Conservation (phyloP, 2,329 filamentous ascomycete genomes). For the Colletotrichum orchidophilum region DNA sequence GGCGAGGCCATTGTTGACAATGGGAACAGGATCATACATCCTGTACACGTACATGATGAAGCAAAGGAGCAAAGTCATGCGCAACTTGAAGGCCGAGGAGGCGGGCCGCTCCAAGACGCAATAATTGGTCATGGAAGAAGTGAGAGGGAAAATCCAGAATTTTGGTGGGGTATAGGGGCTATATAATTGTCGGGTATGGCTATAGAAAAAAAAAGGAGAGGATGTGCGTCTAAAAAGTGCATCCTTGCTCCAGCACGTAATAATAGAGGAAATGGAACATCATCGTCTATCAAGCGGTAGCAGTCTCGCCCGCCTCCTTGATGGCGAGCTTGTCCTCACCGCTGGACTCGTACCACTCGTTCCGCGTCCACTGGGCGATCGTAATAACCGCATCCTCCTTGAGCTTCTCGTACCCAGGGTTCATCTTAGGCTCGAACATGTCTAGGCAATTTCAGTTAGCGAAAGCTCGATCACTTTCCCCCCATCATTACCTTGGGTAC, state of each 20-base stretch:
- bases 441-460: conserved; percentile 47
- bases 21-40: conserved; percentile 72
- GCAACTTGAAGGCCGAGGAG: conserved; percentile 62
- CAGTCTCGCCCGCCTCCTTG: conserved; percentile 28
- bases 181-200: conserved; percentile 18
- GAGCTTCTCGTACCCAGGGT: conserved; percentile 77
- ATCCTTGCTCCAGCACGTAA: conserved; percentile 5
- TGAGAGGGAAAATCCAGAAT: background rate
- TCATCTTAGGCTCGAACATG: conserved; percentile 79
- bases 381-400: conserved; percentile 71
- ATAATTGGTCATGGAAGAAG: background rate
- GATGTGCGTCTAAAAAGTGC: background rate
- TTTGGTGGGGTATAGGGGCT: conserved; percentile 9
- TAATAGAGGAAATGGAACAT: background rate
- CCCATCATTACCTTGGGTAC: background rate
- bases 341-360: conserved; percentile 73
- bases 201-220: conserved; percentile 25
- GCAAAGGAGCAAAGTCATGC: conserved; percentile 84
- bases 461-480: background rate
- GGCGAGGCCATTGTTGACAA: background rate
- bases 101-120: conserved; percentile 30
- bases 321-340: conserved; percentile 43
- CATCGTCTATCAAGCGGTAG: conserved; percentile 6
- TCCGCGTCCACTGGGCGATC: conserved; percentile 71
- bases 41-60: conserved; percentile 95